Evolutionary conservation across 2,329 filamentous ascomycete species (phyloP).

Genomic region (Fusarium keratoplasticum): DNA sequence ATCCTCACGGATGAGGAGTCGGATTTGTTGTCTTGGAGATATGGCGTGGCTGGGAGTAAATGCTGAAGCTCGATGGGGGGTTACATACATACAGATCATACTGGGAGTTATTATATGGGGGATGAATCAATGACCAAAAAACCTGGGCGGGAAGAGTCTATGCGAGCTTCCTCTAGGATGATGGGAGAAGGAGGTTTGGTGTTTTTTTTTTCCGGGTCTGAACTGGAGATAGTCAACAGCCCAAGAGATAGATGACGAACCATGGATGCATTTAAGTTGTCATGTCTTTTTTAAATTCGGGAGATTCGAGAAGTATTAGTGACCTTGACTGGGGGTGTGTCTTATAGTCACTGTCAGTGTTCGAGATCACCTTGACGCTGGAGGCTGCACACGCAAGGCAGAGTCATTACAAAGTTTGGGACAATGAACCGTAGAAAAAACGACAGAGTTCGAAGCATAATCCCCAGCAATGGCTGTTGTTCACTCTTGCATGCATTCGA

Average conservation of each 20-base stretch:
- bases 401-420: neutral
- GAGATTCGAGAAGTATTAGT: neutral
- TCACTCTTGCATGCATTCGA: neutral
- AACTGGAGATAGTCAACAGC: neutral
- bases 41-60: constrained; percentile 4
- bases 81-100: neutral
- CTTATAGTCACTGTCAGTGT: neutral
- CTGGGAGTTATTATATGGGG: constrained; percentile 2
- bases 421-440: too few species aligned
- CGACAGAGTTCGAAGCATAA: too few species aligned
- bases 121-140: constrained; percentile 30
- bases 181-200: constrained; percentile 7
- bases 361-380: neutral
- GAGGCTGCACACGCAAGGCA: neutral
- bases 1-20: constrained; percentile 13
- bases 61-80: neutral
- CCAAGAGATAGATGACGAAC: neutral
- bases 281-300: neutral
- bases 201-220: neutral
- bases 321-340: neutral
- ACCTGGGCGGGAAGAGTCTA: neutral
- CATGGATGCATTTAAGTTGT: neutral
- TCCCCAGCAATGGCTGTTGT: neutral
- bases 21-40: constrained; percentile 6
- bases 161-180: neutral